Conservation (phyloP, 1,139 yeast species). For the Geotrichum australiense region DNA sequence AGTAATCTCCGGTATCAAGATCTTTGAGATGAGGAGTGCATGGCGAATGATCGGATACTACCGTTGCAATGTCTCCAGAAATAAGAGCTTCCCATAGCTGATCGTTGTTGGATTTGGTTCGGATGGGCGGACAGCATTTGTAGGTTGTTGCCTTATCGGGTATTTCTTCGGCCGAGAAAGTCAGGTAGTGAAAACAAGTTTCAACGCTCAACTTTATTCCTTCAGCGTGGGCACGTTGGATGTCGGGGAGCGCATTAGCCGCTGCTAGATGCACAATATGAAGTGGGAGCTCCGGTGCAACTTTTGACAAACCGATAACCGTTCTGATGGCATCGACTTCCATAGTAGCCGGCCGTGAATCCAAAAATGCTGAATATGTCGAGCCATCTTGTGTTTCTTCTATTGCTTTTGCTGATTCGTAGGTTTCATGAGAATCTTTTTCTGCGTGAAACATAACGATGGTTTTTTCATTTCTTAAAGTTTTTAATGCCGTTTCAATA, state of each 20-base stretch:
- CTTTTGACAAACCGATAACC: slow-evolving; percentile 54
- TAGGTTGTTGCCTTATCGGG: slow-evolving; percentile 70
- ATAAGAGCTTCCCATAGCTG: slow-evolving; percentile 67
- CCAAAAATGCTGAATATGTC: slow-evolving; percentile 64
- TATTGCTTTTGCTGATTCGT: neutral
- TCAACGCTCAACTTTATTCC: slow-evolving; percentile 68
- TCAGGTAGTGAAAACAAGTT: slow-evolving; percentile 85
- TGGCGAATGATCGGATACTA: slow-evolving; percentile 91
- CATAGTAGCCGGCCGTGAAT: slow-evolving; percentile 80
- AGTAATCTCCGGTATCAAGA: slow-evolving; percentile 74
- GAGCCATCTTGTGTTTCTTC: slow-evolving; percentile 29
- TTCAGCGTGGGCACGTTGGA: slow-evolving; percentile 56
- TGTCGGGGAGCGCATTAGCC: slow-evolving; percentile 62
- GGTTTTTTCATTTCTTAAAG: slow-evolving; percentile 55
- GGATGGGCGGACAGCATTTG: slow-evolving; percentile 92
- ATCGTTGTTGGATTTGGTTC: slow-evolving; percentile 61
- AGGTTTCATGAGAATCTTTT: slow-evolving; percentile 23
- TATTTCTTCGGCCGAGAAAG: slow-evolving; percentile 67
- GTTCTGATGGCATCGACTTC: slow-evolving; percentile 76
- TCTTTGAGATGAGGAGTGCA: slow-evolving; percentile 87
- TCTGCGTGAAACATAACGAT: slow-evolving; percentile 91
- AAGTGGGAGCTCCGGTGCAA: slow-evolving; percentile 49
- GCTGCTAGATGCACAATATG: slow-evolving; percentile 90
- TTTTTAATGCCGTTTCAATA: slow-evolving; percentile 57
- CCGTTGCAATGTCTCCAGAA: slow-evolving; percentile 63